phyloP scores from a whole-genome alignment of 441 rosid genomes.

The Gossypium trilobum region DNA sequence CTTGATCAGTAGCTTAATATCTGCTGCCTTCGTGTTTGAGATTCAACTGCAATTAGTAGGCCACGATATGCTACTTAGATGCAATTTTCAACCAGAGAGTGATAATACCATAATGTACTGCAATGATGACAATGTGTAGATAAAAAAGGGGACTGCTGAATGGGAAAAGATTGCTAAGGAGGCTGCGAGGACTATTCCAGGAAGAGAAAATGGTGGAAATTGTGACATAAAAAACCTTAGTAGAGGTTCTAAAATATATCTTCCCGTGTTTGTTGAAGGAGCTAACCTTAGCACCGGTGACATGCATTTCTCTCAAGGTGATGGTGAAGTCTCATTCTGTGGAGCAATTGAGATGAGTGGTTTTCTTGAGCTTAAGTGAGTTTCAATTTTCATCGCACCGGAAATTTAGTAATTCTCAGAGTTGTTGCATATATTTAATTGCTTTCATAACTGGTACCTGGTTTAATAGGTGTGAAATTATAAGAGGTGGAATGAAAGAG shows the following conservation, averaged over 20 bases:
- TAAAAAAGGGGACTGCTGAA: constrained; percentile 46
- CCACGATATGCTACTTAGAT: not conserved
- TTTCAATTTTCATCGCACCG: not conserved
- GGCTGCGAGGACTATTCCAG: constrained; percentile 85
- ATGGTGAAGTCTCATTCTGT: constrained; percentile 86
- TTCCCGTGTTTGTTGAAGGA: constrained; percentile 81
- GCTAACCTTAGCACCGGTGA: constrained; percentile 90
- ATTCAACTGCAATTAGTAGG: not conserved
- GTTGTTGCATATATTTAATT: constrained; percentile 3
- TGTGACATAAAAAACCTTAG: constrained; percentile 89
- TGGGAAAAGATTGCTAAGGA: constrained; percentile 71
- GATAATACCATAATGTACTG: not conserved
- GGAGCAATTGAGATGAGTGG: constrained; percentile 98
- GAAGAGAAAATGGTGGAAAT: constrained; percentile 92
- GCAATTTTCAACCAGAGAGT: not conserved
- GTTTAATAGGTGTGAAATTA: constrained; percentile 57
- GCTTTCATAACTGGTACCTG: not conserved
- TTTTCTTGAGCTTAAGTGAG: constrained; percentile 77
- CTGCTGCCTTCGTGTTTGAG: not conserved
- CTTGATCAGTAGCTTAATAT: not conserved
- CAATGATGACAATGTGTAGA: constrained; percentile 32
- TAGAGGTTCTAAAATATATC: constrained; percentile 75
- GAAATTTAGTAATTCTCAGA: not conserved
- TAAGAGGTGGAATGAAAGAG: constrained; percentile 80
- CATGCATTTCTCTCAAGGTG: constrained; percentile 96